phyloP scores from a whole-genome alignment of 116 monocot species.

The Posidonia oceanica region DNA sequence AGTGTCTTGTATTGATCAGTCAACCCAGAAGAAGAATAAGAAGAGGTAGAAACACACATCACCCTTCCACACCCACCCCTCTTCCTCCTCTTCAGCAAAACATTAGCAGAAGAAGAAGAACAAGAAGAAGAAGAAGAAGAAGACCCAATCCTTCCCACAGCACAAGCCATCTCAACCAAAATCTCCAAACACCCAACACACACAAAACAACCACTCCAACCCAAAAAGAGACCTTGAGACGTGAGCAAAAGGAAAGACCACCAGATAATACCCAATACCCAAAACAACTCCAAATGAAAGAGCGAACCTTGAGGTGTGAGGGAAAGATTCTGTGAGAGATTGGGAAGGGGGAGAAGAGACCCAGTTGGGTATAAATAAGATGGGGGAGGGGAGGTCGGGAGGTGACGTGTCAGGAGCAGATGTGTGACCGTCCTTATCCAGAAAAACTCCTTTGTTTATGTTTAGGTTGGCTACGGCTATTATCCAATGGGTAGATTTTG shows the following conservation, averaged over 20 bases:
- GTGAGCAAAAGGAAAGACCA: no score
- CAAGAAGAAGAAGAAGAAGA: not conserved
- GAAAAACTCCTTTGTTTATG: not conserved
- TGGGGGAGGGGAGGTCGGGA: no score
- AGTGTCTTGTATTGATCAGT: constrained; percentile 48
- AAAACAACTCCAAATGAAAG: not conserved
- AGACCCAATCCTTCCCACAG: constrained; percentile 9
- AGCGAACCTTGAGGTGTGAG: not conserved
- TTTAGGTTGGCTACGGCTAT: not conserved
- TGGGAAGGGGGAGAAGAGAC: not conserved
- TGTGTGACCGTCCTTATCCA: constrained; percentile 5
- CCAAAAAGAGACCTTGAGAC: no score
- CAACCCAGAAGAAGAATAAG: constrained; percentile 14
- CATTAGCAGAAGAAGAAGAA: not conserved
- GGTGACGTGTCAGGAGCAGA: not conserved
- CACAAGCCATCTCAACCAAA: constrained; percentile 8
- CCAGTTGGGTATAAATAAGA: not conserved
- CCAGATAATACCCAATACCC: not conserved
- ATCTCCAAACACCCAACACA: not conserved
- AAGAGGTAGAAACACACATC: constrained; percentile 6
- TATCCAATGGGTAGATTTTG: not conserved
- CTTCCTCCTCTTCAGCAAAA: not conserved
- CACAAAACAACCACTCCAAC: not conserved
- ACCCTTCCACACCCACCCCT: constrained; percentile 1
- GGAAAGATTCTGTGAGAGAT: not conserved